Evolutionary conservation across 1,284 basidiomycete species (phyloP).

Genomic region (Binderoboletus segoi): DNA sequence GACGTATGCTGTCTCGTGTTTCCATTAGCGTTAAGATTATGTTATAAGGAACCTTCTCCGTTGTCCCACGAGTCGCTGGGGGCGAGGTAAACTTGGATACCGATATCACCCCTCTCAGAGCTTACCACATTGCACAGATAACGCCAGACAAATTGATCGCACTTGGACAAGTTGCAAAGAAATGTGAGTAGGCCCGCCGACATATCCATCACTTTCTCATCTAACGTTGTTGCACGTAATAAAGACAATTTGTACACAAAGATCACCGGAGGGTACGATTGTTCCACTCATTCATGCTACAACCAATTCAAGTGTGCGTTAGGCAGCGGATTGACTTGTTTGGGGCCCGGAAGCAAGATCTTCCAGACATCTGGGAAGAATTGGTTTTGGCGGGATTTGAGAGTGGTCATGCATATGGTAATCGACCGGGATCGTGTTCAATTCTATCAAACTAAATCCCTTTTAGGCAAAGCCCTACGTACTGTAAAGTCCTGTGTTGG

Average conservation of each 20-base stretch:
- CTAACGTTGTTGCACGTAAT: background rate
- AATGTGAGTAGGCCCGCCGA: constrained; percentile 45
- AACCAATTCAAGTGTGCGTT: background rate
- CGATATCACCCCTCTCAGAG: background rate
- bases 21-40: background rate
- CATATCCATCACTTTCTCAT: background rate
- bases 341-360: constrained; percentile 72
- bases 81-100: constrained; percentile 47
- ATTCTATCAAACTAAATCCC: constrained; percentile 2
- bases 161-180: constrained; percentile 70
- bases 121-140: constrained; percentile 37
- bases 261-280: constrained; percentile 50
- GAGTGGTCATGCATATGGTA: constrained; percentile 78
- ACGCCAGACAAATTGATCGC: constrained; percentile 71
- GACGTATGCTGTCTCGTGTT: background rate
- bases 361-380: constrained; percentile 78
- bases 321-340: constrained; percentile 75
- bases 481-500: constrained; percentile 65
- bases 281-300: background rate
- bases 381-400: constrained; percentile 71
- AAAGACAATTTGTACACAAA: constrained; percentile 66
- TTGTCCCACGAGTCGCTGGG: constrained; percentile 70
- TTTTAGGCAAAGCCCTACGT: constrained; percentile 49
- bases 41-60: constrained; percentile 61
- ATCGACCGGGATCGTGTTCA: constrained; percentile 33